Percentiles rank a stretch among this genome's conserved stretches.
phyloP scores from a whole-genome alignment of 2,329 filamentous ascomycete genomes.

The Colletotrichum sp. region DNA sequence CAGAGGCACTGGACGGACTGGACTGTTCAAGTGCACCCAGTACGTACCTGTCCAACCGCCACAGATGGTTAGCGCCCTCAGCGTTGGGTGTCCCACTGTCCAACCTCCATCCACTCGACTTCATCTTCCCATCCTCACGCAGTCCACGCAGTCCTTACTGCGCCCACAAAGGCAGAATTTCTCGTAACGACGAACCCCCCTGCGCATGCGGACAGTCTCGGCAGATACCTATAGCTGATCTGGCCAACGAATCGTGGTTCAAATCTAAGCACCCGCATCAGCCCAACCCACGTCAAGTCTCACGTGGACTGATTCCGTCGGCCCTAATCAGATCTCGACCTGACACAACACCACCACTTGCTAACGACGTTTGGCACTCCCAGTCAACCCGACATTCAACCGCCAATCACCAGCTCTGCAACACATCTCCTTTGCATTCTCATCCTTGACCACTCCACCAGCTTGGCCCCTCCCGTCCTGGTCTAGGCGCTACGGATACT shows the following conservation, averaged over 20 bases:
- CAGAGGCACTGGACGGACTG: not conserved
- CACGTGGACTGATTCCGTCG: not conserved
- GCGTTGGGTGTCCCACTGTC: not conserved
- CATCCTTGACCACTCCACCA: not conserved
- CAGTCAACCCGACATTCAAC: not conserved
- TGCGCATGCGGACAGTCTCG: not conserved
- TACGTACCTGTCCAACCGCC: not conserved
- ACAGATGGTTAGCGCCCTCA: not conserved
- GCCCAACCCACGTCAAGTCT: not conserved
- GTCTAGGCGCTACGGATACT: not conserved
- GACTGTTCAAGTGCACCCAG: not conserved
- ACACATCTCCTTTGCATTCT: not conserved
- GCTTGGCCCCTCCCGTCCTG: not conserved
- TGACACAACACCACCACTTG: not conserved
- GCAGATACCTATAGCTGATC: not conserved
- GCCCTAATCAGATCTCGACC: not conserved
- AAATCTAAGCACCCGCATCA: not conserved
- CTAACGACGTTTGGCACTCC: not conserved
- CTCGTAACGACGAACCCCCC: not conserved
- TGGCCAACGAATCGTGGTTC: not conserved
- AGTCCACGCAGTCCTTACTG: not conserved
- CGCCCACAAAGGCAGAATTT: not conserved
- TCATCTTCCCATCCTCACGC: not conserved
- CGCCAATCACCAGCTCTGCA: not conserved
- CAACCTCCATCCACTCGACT: not conserved